Base-by-base conservation (phyloP, 2,329 filamentous ascomycete genomes). In the Davidsoniella australis region DNA sequence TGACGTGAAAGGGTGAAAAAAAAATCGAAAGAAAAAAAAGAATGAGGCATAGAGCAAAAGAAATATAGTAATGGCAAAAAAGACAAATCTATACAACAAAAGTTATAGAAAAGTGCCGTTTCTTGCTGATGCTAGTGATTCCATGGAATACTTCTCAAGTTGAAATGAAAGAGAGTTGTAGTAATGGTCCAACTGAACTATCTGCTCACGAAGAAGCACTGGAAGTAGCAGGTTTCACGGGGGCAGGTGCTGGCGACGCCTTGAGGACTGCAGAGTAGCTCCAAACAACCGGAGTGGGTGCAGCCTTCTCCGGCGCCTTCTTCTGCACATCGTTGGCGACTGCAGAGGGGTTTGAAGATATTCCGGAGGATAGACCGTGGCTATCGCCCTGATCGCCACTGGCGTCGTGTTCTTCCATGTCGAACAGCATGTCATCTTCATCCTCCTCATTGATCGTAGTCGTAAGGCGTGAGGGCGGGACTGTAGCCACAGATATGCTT, bases 371-470 rank as follows among this genome's bases (percentile, higher is more conserved):
- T 17, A n/a, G 10, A 12, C 26, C 38, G 6, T 45, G 37, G 20
- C 23, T 46, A 23, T 45, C 17, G 8, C 18, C 45, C 17, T 14
- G 36, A 20, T 47, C 39, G 10, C n/a, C 18, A 9, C 10, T 42
- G 12, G 29, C 38, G 6, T 39, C 50, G 12, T 52, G 45, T 17
- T 52, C 50, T 17, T 52, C 50, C 50, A 52, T 52, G n/a, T 52
- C 47, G 29, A 52, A 52, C 41, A 52, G 18, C 50, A 52, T 52
- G 7, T 37, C 47, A 36, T 43, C 47, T 17, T 43, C 45, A 16
- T 52, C 50, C 38, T 52, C 50, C 33, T 52, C 50, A n/a, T 52
- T 43, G 42, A 52, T 52, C n/a, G 45, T 49, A 8, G 41, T 45
- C 24, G 50, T 52, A 8, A 52, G 41, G 10, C 50, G 50, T 9